Evolutionary conservation across 768 basidiomycete genomes (phyloP).

Genomic region (Kondoa malvinella): DNA sequence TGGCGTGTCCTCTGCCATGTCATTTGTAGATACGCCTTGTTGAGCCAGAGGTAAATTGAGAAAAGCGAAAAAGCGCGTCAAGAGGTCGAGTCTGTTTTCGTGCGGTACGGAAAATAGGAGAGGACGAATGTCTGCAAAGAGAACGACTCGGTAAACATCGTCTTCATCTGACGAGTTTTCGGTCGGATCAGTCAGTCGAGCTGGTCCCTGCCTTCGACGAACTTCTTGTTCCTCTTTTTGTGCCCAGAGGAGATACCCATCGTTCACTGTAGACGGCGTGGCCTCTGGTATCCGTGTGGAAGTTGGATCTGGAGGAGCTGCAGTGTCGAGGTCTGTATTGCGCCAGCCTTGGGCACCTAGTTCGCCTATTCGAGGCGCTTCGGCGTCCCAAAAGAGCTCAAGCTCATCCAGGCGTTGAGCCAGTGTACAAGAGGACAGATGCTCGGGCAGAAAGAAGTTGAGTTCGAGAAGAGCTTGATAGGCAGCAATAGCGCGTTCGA

Average conservation of each 20-base stretch:
- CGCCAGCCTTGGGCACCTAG: constrained; percentile 30
- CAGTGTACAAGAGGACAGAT: constrained; percentile 11
- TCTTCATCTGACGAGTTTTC: constrained; percentile 28
- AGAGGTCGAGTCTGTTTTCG: constrained; percentile 29
- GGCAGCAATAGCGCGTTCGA: constrained; percentile 31
- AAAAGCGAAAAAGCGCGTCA: constrained; percentile 33
- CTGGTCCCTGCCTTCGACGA: constrained; percentile 16
- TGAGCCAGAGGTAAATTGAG: constrained; percentile 32
- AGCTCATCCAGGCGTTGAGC: constrained; percentile 23
- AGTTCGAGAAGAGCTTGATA: constrained; percentile 35
- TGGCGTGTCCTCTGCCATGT: constrained; percentile 29
- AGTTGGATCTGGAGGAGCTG: no score
- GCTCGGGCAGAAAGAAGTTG: constrained; percentile 30
- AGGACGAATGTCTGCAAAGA: constrained; percentile 32
- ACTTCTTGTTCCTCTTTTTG: constrained; percentile 25
- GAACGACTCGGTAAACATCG: constrained; percentile 33
- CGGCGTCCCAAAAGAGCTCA: constrained; percentile 34
- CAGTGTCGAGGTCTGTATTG: constrained; percentile 8
- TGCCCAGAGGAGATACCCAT: constrained; percentile 30
- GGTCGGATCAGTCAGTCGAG: constrained; percentile 26
- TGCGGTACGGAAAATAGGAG: constrained; percentile 31
- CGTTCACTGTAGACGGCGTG: no score
- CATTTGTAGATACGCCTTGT: constrained; percentile 30
- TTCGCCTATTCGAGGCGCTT: constrained; percentile 33
- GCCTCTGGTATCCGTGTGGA: no score